A percentile compares a stretch with the other conserved stretches of the same genome.
Evolutionary conservation across 106 monocot species (phyloP).

Genomic region (Narthecium ossifragum): DNA sequence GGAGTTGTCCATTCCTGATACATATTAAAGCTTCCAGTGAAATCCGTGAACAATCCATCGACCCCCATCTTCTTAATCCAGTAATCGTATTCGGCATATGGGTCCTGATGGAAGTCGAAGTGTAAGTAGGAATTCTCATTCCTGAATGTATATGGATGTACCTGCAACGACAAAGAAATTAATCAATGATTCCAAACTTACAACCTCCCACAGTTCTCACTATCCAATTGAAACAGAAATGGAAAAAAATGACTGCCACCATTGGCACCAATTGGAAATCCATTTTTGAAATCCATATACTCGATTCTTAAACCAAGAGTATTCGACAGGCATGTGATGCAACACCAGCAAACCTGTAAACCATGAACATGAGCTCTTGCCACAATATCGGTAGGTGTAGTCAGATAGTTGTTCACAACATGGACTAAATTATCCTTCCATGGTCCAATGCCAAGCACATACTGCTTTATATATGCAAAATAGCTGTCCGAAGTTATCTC

Average conservation of each 20-base stretch:
- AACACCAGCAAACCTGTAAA: no score
- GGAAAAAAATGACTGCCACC: no score
- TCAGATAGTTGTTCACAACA: slow-evolving; percentile 36
- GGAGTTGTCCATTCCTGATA: slow-evolving; percentile 50
- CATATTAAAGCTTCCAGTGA: slow-evolving; percentile 57
- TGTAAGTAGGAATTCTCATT: slow-evolving; percentile 74
- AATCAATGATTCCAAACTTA: no score
- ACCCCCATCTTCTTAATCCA: slow-evolving; percentile 65
- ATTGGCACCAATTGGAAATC: no score
- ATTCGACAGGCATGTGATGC: no score
- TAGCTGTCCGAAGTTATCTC: slow-evolving; percentile 67
- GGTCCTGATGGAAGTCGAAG: slow-evolving; percentile 69
- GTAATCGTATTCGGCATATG: slow-evolving; percentile 59
- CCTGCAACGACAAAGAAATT: no score
- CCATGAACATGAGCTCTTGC: slow-evolving; percentile 83
- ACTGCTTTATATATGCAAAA: slow-evolving; percentile 48
- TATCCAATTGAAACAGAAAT: no score
- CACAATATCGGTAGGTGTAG: slow-evolving; percentile 70
- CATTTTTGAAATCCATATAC: no score
- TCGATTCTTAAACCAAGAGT: no score
- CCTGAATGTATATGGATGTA: slow-evolving; percentile 78
- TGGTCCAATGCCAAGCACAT: slow-evolving; percentile 72
- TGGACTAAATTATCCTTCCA: slow-evolving; percentile 78
- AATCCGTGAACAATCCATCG: slow-evolving; percentile 80
- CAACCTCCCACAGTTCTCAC: no score